phyloP scores from a whole-genome alignment of 805 yeast species.

The Zygoascus tannicola region DNA sequence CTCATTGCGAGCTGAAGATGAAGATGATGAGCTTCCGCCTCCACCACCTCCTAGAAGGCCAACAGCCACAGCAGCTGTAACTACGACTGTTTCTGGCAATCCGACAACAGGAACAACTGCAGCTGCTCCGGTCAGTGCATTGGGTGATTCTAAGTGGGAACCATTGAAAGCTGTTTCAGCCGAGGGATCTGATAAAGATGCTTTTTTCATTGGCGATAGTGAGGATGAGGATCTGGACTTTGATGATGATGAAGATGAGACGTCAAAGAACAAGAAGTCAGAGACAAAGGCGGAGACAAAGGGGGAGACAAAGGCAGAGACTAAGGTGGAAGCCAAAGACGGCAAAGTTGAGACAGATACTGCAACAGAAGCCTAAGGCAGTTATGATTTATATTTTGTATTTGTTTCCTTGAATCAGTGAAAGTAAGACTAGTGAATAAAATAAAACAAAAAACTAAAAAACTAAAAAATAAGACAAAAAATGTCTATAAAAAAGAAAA shows the following conservation, averaged over 20 bases:
- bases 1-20: slow-evolving; percentile 34
- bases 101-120: slow-evolving; percentile 4
- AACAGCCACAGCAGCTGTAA: slow-evolving; percentile 20
- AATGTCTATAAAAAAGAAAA: no score
- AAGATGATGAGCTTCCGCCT: slow-evolving; percentile 5
- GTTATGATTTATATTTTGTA: not conserved
- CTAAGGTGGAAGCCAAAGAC: not conserved
- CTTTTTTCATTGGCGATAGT: slow-evolving; percentile 43
- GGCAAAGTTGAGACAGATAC: not conserved
- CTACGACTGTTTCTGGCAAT: slow-evolving; percentile 1
- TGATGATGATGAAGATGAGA: slow-evolving; percentile 3
- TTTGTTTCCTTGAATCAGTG: not conserved
- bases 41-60: slow-evolving; percentile 26
- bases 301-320: not conserved
- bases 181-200: slow-evolving; percentile 33
- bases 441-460: no score
- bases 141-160: slow-evolving; percentile 33
- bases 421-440: no score
- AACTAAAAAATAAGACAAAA: no score
- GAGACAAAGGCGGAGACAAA: not conserved
- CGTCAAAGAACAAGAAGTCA: not conserved
- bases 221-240: slow-evolving; percentile 32
- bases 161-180: slow-evolving; percentile 34
- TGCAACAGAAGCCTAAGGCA: not conserved
- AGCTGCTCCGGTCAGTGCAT: slow-evolving; percentile 16